These are phyloP conservation scores for Gossypium laxum DNA, from an alignment of 441 rosid genomes.

Conservation along the genomic window DNA sequence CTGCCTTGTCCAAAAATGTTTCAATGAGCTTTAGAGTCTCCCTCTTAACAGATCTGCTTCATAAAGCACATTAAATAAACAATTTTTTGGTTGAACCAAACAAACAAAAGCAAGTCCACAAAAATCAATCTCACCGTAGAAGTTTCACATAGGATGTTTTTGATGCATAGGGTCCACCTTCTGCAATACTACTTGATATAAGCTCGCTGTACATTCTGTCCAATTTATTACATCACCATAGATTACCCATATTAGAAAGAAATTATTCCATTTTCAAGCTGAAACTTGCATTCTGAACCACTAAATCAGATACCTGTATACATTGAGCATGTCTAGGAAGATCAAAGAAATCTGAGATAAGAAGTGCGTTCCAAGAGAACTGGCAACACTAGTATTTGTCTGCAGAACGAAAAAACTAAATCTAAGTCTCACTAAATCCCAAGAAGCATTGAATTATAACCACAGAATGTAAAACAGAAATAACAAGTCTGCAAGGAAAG, in stretches of 20 bases:
- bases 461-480: not conserved
- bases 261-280: not conserved
- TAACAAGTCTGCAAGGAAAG: not conserved
- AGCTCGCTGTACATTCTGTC: conserved; percentile 99
- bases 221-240: conserved; percentile 14
- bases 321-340: conserved; percentile 97
- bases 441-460: not conserved
- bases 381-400: conserved; percentile 98
- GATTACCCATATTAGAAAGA: not conserved
- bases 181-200: conserved; percentile 82
- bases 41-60: conserved; percentile 87
- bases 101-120: conserved; percentile 17
- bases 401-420: conserved; percentile 29
- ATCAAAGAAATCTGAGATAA: conserved; percentile 78
- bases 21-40: conserved; percentile 96
- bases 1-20: conserved; percentile 98
- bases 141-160: conserved; percentile 90
- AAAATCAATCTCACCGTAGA: conserved; percentile 43
- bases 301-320: conserved; percentile 56
- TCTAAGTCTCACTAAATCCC: conserved; percentile 7
- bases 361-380: conserved; percentile 84
- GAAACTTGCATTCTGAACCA: not conserved
- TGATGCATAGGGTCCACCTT: conserved; percentile 91
- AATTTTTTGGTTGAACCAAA: conserved; percentile 2
- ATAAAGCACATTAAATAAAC: conserved; percentile 12